Base-by-base conservation (phyloP, 2,329 filamentous ascomycete species). In the Aureobasidium melanogenum region DNA sequence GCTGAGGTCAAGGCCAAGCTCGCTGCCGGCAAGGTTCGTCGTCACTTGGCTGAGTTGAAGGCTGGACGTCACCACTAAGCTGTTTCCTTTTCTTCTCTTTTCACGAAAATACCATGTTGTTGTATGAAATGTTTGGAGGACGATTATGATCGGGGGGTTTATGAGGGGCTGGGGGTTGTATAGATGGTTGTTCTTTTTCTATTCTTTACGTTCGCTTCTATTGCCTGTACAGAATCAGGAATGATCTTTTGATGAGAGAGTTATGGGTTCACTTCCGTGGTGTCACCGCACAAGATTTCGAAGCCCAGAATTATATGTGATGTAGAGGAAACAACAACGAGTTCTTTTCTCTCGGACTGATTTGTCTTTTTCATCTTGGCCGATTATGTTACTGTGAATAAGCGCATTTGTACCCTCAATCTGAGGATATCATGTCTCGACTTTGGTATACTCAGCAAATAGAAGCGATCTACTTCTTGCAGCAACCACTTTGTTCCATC, bases 1-100 rank as follows among this genome's bases (percentile, higher is more conserved):
- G 57, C 46, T 17, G 57, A 51, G 15, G 57, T 60, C 56, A 60
- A 51, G 34, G 56, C 46, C n/a, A 60, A 48, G 56, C 56, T 60
- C 44, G 44, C 43, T 6, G 46, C 56, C 36, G 6, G 12, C n/a
- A 59, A 50, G 56, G 24, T 41, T 7, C 28, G 32, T 8, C 43
- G 44, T 7, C 56, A 59, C 17, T 10, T 59, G 7, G 32, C 43
- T 7, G 56, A 48, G 32, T 17, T 59, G 32, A 59, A 59, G 56
- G 56, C 56, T 32, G 43, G 56, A 41, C 56, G 44, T 34, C 56
- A 59, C 24, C 52, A 56, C 28, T 44, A 56, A 54, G 22, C 8
- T 51, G 12, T 6, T 15, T 3, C 6, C 32, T 36, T 14, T 6
- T 36, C 32, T 36, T 14, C 32, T 26, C 30, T 39, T 26, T 26